Evolutionary conservation across 1,139 yeast genomes (phyloP).

Genomic region (Magnusiomyces magnusii): DNA sequence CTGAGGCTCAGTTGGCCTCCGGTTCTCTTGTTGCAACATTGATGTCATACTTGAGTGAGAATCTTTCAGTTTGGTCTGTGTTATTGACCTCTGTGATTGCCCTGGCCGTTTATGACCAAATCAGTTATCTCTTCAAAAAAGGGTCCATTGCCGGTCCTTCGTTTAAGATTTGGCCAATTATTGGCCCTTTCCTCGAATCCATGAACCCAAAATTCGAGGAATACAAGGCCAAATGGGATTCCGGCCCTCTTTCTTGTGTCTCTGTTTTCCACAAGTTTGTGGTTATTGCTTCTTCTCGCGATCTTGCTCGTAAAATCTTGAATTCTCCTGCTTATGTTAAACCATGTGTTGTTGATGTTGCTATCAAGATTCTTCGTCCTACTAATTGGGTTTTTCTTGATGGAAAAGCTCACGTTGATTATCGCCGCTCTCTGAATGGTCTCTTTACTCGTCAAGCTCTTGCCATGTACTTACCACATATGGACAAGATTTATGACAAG

Average conservation of each 20-base stretch:
- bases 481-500: slow-evolving; percentile 73
- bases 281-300: slow-evolving; percentile 87
- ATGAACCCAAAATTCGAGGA: slow-evolving; percentile 94
- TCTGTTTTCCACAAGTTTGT: slow-evolving; percentile 97
- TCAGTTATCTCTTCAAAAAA: slow-evolving; percentile 66
- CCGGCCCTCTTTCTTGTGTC: slow-evolving; percentile 92
- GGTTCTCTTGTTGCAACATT: slow-evolving; percentile 10
- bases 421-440: slow-evolving; percentile 84
- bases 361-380: slow-evolving; percentile 85
- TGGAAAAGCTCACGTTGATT: slow-evolving; percentile 91
- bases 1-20: background rate
- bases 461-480: slow-evolving; percentile 73
- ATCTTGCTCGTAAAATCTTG: slow-evolving; percentile 80
- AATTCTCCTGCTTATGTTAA: slow-evolving; percentile 81
- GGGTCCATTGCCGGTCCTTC: slow-evolving; percentile 88
- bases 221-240: slow-evolving; percentile 85
- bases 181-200: slow-evolving; percentile 95
- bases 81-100: slow-evolving; percentile 44
- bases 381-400: slow-evolving; percentile 96
- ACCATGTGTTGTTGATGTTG: slow-evolving; percentile 98
- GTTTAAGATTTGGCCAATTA: slow-evolving; percentile 83
- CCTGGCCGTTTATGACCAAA: slow-evolving; percentile 67
- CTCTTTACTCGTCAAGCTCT: slow-evolving; percentile 80
- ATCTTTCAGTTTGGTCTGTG: slow-evolving; percentile 39
- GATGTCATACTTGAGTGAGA: slow-evolving; percentile 8